Evolutionary conservation across 1,139 yeast genomes (phyloP).

Genomic region (Pichia sp.): DNA sequence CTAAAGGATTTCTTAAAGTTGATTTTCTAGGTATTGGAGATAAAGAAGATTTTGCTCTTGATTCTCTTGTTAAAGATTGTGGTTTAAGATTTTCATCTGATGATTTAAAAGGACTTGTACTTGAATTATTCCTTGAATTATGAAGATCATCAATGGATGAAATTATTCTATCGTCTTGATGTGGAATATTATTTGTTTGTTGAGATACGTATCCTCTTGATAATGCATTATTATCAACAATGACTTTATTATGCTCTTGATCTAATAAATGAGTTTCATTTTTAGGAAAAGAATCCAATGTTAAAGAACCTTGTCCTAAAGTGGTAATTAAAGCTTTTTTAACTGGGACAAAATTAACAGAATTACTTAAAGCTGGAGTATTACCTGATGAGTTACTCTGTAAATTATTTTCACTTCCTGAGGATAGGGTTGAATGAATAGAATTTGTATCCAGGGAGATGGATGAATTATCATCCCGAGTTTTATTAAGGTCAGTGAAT

Average conservation of each 20-base stretch:
- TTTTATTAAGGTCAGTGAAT: conserved; percentile 15
- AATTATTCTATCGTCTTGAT: neutral
- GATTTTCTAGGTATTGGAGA: conserved; percentile 11
- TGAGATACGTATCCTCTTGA: neutral
- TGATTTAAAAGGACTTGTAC: too few relatives aligned
- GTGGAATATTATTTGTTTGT: neutral
- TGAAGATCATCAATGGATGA: neutral
- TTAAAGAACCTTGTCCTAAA: conserved; percentile 66
- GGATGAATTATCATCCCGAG: neutral
- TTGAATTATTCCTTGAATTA: neutral
- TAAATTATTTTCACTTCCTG: neutral
- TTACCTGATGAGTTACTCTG: neutral
- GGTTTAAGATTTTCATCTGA: neutral
- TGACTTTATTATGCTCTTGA: neutral
- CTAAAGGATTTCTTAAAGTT: conserved; percentile 8
- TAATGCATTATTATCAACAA: neutral
- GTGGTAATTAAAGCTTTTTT: conserved; percentile 53
- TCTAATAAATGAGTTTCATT: conserved; percentile 9
- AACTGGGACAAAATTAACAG: conserved; percentile 53
- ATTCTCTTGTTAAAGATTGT: neutral
- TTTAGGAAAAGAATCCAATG: conserved; percentile 43
- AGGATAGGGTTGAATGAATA: neutral
- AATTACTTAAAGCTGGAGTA: conserved; percentile 14
- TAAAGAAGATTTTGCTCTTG: conserved; percentile 5
- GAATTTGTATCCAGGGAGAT: neutral